Base-by-base conservation (phyloP, 1,284 basidiomycete genomes). In the Apiotrichum porosum region DNA sequence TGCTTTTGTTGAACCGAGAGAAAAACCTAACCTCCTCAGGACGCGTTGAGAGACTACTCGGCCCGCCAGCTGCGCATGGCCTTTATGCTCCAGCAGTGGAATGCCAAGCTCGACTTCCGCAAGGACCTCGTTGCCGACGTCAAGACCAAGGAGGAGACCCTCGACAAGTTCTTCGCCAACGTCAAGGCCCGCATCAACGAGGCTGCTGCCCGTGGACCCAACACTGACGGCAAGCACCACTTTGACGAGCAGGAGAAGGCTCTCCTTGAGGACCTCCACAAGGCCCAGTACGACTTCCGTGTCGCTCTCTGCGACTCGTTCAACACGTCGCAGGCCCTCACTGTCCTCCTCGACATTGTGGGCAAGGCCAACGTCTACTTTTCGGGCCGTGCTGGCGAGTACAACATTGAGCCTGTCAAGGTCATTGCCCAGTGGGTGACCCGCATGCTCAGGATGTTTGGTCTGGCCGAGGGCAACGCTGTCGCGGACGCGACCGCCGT, bases 231-330 rank as follows among this genome's bases (percentile, higher is more conserved):
- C 3, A 62, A 67, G 41, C 77, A 79, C 47, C 75, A 76, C 57
- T 79, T 75, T 51, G 75, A 79, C 37, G 75, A 76, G 22, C 75
- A 78, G 12, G 89, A 92, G 70, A 78, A 76, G 50, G 80, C 83
- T 42, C 72, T 92, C 42, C 79, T 80, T 39, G 74, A 75, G 37
- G 79, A 76, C 57, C 78, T 95, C 35, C 79, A 86, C 58, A 77
- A 82, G 42, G 82, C 84, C 31, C 93, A 94, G 72, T 63, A 79
- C 35, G 78, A 80, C 3, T 95, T 98, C 80, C 84, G 90, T 44
- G 78, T 76, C n/a, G 88, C 93, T 0, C 83, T 99, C 47, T 95
- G 88, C 74, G 94, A 99, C 72, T 97, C 92, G 1, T 97, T 98
- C 79, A 94, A 98, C 73, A 98, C 94, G 0, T 89, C 92, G 1